Evolutionary conservation across 1,139 yeast genomes (phyloP).

Genomic region (Pichia sp.): DNA sequence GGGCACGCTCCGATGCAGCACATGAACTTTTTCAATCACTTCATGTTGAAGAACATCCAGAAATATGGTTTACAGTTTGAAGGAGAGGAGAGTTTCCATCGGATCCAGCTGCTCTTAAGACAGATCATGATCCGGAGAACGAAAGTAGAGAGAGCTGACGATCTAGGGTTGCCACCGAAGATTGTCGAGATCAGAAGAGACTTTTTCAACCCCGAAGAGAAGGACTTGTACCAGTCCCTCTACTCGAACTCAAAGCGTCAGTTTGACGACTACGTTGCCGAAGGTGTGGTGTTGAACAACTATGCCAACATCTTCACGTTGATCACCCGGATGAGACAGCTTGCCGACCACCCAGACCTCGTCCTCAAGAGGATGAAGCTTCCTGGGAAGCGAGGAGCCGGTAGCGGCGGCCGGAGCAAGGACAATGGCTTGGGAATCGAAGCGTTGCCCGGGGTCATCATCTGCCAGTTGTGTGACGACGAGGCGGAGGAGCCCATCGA

Average conservation of each 20-base stretch:
- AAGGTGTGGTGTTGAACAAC: conserved; percentile 91
- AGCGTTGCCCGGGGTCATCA: conserved; percentile 53
- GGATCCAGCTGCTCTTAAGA: conserved; percentile 66
- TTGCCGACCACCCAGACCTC: conserved; percentile 97
- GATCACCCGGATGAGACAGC: conserved; percentile 94
- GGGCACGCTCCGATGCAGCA: conserved; percentile 93
- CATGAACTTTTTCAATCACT: conserved; percentile 91
- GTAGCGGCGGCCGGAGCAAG: conserved; percentile 6
- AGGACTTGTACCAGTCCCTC: conserved; percentile 81
- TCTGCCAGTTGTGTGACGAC: conserved; percentile 93
- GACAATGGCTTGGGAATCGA: conserved; percentile 9
- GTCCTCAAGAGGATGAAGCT: conserved; percentile 58
- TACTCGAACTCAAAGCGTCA: conserved; percentile 83
- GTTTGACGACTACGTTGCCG: conserved; percentile 84
- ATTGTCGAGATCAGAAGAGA: conserved; percentile 84
- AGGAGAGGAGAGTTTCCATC: conserved; percentile 71
- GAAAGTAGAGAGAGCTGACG: conserved; percentile 93
- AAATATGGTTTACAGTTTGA: conserved; percentile 76
- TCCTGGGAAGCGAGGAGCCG: conserved; percentile 15
- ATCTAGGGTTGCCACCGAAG: conserved; percentile 92
- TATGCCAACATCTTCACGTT: conserved; percentile 95
- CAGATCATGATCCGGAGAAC: conserved; percentile 92
- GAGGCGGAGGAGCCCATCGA: conserved; percentile 97
- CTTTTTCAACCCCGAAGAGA: conserved; percentile 87
- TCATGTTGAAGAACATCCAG: conserved; percentile 88